Conservation (phyloP, 345 rosid species). For the Hibiscus syriacus region DNA sequence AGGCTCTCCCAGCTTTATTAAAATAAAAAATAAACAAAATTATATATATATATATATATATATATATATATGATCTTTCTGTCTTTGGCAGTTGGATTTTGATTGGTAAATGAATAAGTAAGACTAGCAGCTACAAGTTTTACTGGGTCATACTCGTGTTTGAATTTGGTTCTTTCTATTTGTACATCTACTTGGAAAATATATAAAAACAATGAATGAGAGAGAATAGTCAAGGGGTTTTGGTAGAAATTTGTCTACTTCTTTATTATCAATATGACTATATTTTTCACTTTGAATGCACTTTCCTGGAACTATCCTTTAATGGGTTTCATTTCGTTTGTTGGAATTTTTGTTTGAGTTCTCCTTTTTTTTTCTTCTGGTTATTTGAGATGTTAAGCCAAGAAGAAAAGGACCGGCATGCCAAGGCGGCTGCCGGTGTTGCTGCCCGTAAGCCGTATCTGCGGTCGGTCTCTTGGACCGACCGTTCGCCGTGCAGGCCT, state of each 20-base stretch:
- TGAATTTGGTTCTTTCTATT: constrained; percentile 34
- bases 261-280: constrained; percentile 21
- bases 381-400: constrained; percentile 36
- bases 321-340: constrained; percentile 24
- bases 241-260: constrained; percentile 15
- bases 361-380: constrained; percentile 9
- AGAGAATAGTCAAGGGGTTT: constrained; percentile 35
- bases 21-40: no score
- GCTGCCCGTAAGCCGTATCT: constrained; percentile 34
- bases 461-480: constrained; percentile 64
- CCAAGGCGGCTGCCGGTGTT: constrained; percentile 15
- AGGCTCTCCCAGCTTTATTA: constrained; percentile 6
- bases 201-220: constrained; percentile 9
- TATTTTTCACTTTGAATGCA: constrained; percentile 17
- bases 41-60: no score
- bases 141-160: constrained; percentile 43
- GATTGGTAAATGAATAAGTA: not conserved
- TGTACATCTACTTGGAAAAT: not conserved
- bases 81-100: constrained; percentile 13
- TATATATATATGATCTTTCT: not conserved
- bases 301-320: constrained; percentile 37
- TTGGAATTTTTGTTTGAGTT: constrained; percentile 8
- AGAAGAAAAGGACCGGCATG: constrained; percentile 27
- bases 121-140: constrained; percentile 10
- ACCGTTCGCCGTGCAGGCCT: constrained; percentile 45